Evolutionary conservation across 257 asterid species (phyloP), one percentile per base, ranked within the genome.

Genomic region (Ajuga chamaepitys): DNA sequence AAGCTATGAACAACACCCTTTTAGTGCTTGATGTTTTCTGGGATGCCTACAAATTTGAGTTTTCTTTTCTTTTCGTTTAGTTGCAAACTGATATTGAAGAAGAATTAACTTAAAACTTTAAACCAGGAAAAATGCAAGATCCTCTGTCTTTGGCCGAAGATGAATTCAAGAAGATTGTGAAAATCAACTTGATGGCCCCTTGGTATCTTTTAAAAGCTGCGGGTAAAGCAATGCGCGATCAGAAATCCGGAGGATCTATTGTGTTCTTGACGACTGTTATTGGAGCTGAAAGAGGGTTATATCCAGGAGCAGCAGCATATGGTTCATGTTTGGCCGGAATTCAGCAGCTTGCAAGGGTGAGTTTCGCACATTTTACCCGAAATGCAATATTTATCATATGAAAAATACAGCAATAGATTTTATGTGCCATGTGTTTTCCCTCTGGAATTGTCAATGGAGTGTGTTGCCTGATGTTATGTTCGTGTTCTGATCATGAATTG

Each of bases 221-320:
- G 58, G 89, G 89, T 21, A 79, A 71, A 72, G 66, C 58, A 52
- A 82, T 93, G 95, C 84, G 95, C 41, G 97, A 93, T 74, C 80
- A 83, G 63, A 73, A 87, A 62, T 66, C 88, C 7, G 99, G 99
- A 14, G 99, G 97, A 54, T 93, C 97, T 28, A 82, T 93, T 32
- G 85, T 93, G 3, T 78, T 86, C 75, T 57, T 93, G 83, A 84
- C 95, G 37, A 68, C 99, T 1, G 79, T 87, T 44, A 72, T 83
- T 12, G 97, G 99, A 26, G 87, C 86, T 34, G 99, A 93, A 73
- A 86, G 97, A 80, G 99, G 97, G 45, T 44, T 93, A 47, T 89
- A 93, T 79, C 96, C 71, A 62, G 97, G 99, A 57, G 92, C 99
- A 52, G 95, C 99, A 71, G 96, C 95, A 53, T 93, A 86, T 70